Conservation (phyloP, 2,329 filamentous ascomycete species). For the Daldinia sp. region DNA sequence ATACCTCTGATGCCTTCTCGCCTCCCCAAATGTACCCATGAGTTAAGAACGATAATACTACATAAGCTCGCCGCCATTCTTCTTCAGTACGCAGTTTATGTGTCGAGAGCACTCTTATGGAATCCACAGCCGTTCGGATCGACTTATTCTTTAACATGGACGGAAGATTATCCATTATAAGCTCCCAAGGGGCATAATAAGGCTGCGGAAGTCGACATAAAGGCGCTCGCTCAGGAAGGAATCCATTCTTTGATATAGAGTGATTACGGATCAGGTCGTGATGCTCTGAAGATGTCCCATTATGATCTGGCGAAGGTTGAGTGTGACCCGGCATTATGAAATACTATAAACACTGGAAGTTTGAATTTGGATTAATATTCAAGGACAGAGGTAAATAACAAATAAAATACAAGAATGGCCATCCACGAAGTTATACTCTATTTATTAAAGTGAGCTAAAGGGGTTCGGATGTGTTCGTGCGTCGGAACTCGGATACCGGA, state of each 20-base stretch:
- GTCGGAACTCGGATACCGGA: slow-evolving; percentile 33
- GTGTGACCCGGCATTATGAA: slow-evolving; percentile 24
- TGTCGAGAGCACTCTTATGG: slow-evolving; percentile 66
- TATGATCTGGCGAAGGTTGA: background rate
- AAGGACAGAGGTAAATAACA: background rate
- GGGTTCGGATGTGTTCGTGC: background rate
- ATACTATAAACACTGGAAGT: background rate
- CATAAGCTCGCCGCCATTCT: slow-evolving; percentile 76
- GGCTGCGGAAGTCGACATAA: slow-evolving; percentile 65
- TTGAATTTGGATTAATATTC: background rate
- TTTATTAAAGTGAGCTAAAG: slow-evolving; percentile 12
- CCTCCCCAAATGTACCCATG: slow-evolving; percentile 94
- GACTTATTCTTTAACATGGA: slow-evolving; percentile 67
- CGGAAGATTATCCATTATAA: slow-evolving; percentile 67
- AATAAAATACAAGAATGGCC: background rate
- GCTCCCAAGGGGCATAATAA: slow-evolving; percentile 75
- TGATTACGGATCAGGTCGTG: slow-evolving; percentile 56
- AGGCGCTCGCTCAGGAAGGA: slow-evolving; percentile 68
- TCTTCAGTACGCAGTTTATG: slow-evolving; percentile 62
- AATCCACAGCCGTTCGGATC: slow-evolving; percentile 64
- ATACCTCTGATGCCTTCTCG: slow-evolving; percentile 74
- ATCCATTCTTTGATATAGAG: slow-evolving; percentile 63
- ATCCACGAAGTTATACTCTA: background rate
- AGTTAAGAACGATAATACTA: slow-evolving; percentile 69
- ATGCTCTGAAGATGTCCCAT: background rate